These are phyloP conservation scores for Aspergillus funiculosus DNA, from an alignment of 495 filamentous ascomycete species.

Conservation along the genomic window DNA sequence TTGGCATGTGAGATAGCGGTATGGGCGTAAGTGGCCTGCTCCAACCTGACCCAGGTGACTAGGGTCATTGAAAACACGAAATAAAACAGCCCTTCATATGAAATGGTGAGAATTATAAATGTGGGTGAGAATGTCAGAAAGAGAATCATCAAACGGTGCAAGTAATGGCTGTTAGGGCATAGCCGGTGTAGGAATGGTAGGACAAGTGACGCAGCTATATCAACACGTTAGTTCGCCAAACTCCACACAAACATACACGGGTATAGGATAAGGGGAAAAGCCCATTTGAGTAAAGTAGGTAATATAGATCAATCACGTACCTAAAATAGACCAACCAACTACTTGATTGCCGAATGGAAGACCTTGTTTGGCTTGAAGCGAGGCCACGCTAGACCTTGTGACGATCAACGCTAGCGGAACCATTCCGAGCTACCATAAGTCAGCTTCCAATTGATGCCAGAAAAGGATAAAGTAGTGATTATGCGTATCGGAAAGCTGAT, in stretches of 20 bases:
- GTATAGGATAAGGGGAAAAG: too few relatives aligned
- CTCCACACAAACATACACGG: background rate
- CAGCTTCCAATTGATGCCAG: too few relatives aligned
- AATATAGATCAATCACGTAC: conserved; percentile 42
- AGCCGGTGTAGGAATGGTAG: conserved; percentile 78
- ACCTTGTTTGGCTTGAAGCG: conserved; percentile 78
- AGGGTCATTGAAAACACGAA: conserved; percentile 79
- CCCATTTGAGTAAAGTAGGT: background rate
- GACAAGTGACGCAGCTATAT: conserved; percentile 62
- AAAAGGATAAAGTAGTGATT: too few relatives aligned
- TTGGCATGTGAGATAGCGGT: conserved; percentile 28
- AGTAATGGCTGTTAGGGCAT: conserved; percentile 78
- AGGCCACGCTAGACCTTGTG: conserved; percentile 73
- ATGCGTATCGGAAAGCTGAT: too few relatives aligned
- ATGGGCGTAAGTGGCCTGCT: conserved; percentile 69
- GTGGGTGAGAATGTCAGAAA: conserved; percentile 91
- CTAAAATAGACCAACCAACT: conserved; percentile 77
- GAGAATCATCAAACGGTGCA: conserved; percentile 81
- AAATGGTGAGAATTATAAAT: conserved; percentile 95
- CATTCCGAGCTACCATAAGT: conserved; percentile 58
- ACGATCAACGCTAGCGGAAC: conserved; percentile 77
- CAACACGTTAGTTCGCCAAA: conserved; percentile 5
- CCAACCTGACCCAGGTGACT: conserved; percentile 83
- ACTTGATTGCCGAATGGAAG: conserved; percentile 86
- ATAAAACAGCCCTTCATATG: conserved; percentile 97